These are phyloP conservation scores for Posidonia australis DNA, from an alignment of 106 monocot species.

Conservation along the genomic window DNA sequence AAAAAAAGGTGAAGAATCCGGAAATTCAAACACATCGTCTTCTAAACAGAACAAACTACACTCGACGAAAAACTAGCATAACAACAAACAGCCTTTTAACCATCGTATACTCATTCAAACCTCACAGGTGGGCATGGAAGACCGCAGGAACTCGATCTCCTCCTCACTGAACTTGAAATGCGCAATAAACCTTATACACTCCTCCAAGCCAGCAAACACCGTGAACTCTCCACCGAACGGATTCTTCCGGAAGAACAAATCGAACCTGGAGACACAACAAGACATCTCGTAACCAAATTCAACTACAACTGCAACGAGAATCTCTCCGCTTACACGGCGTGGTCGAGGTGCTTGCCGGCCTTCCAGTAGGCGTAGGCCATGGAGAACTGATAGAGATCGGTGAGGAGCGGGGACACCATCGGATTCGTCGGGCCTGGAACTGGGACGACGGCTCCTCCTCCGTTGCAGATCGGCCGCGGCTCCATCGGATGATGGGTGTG, in stretches of 20 bases:
- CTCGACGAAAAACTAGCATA: background rate
- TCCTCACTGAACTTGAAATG: slow-evolving; percentile 73
- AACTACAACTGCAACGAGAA: too few species aligned
- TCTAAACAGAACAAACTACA: too few species aligned
- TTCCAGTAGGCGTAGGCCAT: slow-evolving; percentile 99
- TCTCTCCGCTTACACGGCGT: slow-evolving; percentile 76
- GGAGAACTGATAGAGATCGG: slow-evolving; percentile 92
- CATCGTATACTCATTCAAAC: background rate
- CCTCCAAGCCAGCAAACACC: slow-evolving; percentile 83
- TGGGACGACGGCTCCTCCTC: background rate
- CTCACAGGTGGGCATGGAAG: slow-evolving; percentile 44
- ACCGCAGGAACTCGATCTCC: slow-evolving; percentile 65
- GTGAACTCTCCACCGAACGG: slow-evolving; percentile 96
- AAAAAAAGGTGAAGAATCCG: too few species aligned
- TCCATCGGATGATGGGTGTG: too few species aligned
- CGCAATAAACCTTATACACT: slow-evolving; percentile 78
- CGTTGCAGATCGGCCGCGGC: too few species aligned
- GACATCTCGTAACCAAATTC: too few species aligned
- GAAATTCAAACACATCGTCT: too few species aligned
- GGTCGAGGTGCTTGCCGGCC: slow-evolving; percentile 80
- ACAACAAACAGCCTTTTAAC: background rate
- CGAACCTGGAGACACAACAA: too few species aligned
- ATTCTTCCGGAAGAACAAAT: slow-evolving; percentile 82
- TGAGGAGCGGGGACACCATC: slow-evolving; percentile 85
- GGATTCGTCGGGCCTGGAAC: slow-evolving; percentile 74